phyloP scores from a whole-genome alignment of 225 moss, liverwort and hornwort species.

The Anthoceros angustus region DNA sequence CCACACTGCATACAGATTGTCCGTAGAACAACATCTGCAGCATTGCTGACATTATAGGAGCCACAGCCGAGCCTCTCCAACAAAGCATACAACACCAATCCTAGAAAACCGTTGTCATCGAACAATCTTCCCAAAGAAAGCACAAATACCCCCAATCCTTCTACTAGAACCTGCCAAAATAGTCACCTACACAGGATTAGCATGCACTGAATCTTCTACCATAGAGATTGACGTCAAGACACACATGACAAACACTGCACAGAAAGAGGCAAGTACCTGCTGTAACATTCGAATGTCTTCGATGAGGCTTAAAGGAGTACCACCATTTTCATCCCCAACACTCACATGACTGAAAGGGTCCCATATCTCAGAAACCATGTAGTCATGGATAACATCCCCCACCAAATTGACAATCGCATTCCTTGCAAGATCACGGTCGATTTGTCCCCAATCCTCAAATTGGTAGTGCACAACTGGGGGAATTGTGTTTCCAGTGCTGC shows the following conservation, averaged over 20 bases:
- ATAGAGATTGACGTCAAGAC: too few relatives aligned
- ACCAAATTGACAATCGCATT: slow-evolving; percentile 40
- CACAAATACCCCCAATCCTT: slow-evolving; percentile 76
- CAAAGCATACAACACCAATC: slow-evolving; percentile 63
- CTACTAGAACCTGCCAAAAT: slow-evolving; percentile 58
- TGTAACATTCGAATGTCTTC: slow-evolving; percentile 78
- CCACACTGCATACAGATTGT: slow-evolving; percentile 54
- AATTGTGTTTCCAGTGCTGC: not conserved
- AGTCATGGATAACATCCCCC: slow-evolving; percentile 66
- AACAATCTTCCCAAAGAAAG: slow-evolving; percentile 54
- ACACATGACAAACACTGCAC: not conserved
- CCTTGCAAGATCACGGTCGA: slow-evolving; percentile 20
- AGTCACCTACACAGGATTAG: not conserved
- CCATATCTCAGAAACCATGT: slow-evolving; percentile 62
- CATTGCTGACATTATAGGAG: slow-evolving; percentile 39
- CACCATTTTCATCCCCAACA: slow-evolving; percentile 18
- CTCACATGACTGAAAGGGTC: slow-evolving; percentile 10
- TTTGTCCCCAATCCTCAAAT: slow-evolving; percentile 35
- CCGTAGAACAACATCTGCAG: slow-evolving; percentile 62
- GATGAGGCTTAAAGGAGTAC: slow-evolving; percentile 27
- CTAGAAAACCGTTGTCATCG: slow-evolving; percentile 61
- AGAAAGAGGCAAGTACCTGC: slow-evolving; percentile 31
- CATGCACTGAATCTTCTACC: too few relatives aligned
- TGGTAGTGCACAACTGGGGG: not conserved
- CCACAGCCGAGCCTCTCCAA: slow-evolving; percentile 75